Percentiles rank a stretch among this genome's conserved stretches.
phyloP scores from a whole-genome alignment of 106 monocot genomes.

The Dendrobium huoshanense region DNA sequence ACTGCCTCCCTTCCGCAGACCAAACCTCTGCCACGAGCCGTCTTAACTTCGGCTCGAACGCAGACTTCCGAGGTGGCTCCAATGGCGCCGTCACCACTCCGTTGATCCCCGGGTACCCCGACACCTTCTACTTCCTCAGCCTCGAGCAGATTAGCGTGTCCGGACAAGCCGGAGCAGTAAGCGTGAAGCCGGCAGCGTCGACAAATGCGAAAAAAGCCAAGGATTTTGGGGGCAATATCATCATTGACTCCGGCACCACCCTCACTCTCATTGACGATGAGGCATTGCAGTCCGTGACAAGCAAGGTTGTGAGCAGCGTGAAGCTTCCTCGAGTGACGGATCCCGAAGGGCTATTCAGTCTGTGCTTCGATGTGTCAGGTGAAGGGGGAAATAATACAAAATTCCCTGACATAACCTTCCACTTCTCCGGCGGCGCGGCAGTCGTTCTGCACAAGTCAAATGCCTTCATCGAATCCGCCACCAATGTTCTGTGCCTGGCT shows the following conservation, averaged over 20 bases:
- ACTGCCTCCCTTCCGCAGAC: slow-evolving; percentile 19
- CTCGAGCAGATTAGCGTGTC: slow-evolving; percentile 24
- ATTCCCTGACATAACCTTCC: slow-evolving; percentile 26
- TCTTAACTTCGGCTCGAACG: slow-evolving; percentile 24
- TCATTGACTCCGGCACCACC: slow-evolving; percentile 45
- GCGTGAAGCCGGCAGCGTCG: not conserved
- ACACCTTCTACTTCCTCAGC: slow-evolving; percentile 23
- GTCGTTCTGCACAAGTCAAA: slow-evolving; percentile 18
- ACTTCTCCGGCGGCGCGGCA: slow-evolving; percentile 17
- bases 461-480: slow-evolving; percentile 6
- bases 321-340: slow-evolving; percentile 6
- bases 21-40: slow-evolving; percentile 7
- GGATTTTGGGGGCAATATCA: slow-evolving; percentile 10
- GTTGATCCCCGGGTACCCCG: not conserved
- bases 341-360: not conserved
- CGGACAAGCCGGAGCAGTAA: not conserved
- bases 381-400: not conserved
- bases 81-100: slow-evolving; percentile 14
- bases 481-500: slow-evolving; percentile 18
- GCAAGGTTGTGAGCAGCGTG: slow-evolving; percentile 4
- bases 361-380: slow-evolving; percentile 22
- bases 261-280: slow-evolving; percentile 17
- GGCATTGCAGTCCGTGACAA: not conserved
- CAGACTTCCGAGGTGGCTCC: not conserved
- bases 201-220: not conserved